phyloP scores from a whole-genome alignment of 2,329 filamentous ascomycete species.

The Exophiala phaeomuriformis region DNA sequence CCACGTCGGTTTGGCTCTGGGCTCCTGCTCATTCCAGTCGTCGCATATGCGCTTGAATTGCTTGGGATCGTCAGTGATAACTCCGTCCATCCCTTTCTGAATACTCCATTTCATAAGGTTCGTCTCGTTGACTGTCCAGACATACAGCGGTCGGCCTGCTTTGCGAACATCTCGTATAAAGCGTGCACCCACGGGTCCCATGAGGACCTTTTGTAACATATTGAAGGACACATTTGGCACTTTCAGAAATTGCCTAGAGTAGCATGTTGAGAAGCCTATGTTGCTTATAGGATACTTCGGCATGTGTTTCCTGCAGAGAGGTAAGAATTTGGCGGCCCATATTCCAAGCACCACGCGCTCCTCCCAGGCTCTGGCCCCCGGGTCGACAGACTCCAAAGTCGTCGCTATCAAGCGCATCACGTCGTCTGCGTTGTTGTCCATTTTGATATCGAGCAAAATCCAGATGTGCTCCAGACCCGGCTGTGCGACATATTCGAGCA shows the following conservation, averaged over 20 bases:
- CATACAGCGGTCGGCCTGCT: conserved; percentile 55
- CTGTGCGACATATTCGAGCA: conserved; percentile 63
- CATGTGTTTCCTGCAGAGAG: conserved; percentile 52
- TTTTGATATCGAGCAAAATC: conserved; percentile 81
- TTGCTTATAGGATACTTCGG: conserved; percentile 35
- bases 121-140: conserved; percentile 82
- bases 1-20: conserved; percentile 13
- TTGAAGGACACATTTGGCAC: conserved; percentile 68
- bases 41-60: conserved; percentile 42
- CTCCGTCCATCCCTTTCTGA: conserved; percentile 59
- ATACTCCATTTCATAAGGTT: conserved; percentile 77
- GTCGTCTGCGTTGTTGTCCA: conserved; percentile 47
- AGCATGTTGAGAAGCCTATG: conserved; percentile 41
- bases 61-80: conserved; percentile 77
- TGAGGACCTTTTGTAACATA: conserved; percentile 61
- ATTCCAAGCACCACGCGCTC: conserved; percentile 69
- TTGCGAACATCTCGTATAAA: conserved; percentile 59
- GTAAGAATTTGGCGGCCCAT: conserved; percentile 70
- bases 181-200: conserved; percentile 57
- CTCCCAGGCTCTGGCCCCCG: conserved; percentile 55
- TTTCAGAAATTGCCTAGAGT: conserved; percentile 64
- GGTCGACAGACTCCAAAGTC: conserved; percentile 50
- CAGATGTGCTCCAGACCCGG: conserved; percentile 63
- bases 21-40: conserved; percentile 21
- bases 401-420: conserved; percentile 64